Evolutionary conservation across 2,329 filamentous ascomycete genomes (phyloP), one percentile per base, ranked within the genome.

Genomic region (Thelonectria rubi): DNA sequence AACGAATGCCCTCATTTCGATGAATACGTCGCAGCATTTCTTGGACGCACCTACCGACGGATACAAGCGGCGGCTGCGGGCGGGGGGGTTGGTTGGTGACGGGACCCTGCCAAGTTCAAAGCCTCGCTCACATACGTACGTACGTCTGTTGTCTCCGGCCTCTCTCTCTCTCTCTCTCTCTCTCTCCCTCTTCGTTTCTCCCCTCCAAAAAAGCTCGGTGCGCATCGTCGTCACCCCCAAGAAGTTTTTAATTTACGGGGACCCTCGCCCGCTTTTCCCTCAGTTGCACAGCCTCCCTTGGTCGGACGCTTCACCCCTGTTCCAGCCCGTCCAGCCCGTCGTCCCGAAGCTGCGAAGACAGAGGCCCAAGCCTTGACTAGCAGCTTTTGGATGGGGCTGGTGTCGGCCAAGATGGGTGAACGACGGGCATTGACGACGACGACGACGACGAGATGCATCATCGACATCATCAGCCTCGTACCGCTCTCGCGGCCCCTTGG

Each of bases 281-380:
- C 14, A 17, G 53, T 58, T 64, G 54, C 62, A 64, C 62, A 61
- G 62, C 62, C 62, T 54, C 61, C 58, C 42, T 56, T 47, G 51
- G 51, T 50, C 24, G 58, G 51, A 55, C 46, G n/a, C n/a, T n/a
- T n/a, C n/a, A n/a, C 9, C 26, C 10, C 10, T 30, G 26, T 10
- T 6, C 26, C 6, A 30, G 26, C 26, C 32, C 32, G 5, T 8
- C 51, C 26, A 32, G 14, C 43, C 21, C 17, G 20, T n/a, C 20
- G n/a, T n/a, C n/a, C 20, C 26, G 11, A 15, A 30, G 43, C 32
- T 21, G n/a, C n/a, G n/a, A n/a, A n/a, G n/a, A 20, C 37, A 45
- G 20, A 42, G 17, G 39, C 7, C n/a, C n/a, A n/a, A n/a, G n/a
- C n/a, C n/a, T n/a, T n/a, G n/a, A n/a, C n/a, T 42, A 17, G 17